Evolutionary conservation across 2,329 filamentous ascomycete species (phyloP), one percentile per base, ranked within the genome.

Genomic region (Geosmithia putterillii): DNA sequence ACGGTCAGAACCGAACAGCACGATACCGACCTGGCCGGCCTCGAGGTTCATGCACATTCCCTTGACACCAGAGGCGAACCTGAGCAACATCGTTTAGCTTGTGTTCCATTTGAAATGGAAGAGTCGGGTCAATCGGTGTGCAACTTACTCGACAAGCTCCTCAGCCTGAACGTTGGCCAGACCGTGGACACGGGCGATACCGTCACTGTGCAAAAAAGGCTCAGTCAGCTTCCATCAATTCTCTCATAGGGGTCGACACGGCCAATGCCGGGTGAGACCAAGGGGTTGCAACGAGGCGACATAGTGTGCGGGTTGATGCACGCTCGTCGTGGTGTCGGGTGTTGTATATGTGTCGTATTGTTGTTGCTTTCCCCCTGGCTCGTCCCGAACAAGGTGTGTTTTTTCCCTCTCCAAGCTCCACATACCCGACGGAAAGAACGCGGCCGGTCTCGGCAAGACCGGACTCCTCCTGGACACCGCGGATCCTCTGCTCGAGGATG

Each of bases 11-110:
- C 92, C 92, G 81, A 98, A 98, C 65, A 98, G 81, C 81, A 98
- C 92, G 63, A 98, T 89, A 95, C 92, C 92, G 75, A 98, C 92
- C 74, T 96, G 92, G 70, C 92, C 92, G 71, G 92, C 92, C 77
- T 98, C 92, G 73, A 98, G 83, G 86, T 98, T 98, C 90, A 98
- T 96, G 86, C 90, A 96, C 92, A 98, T 98, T 71, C 92, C 92
- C 83, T 96, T 96, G 73, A 96, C 92, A 70, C 92, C 92, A 55
- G 92, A 98, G 62, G 92, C 87, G 77, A 98, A 98, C 79, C 89
- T 95, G 32, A 34, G n/a, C n/a, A n/a, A n/a, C 3, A 21, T 18
- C 21, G 19, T 7, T 17, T 23, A 25, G 15, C 7, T 17, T 7
- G 35, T 15, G 7, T 37, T 6, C 18, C 7, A 17, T 19, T 17